A percentile compares a stretch with the other conserved stretches of the same genome.
These are phyloP conservation scores for Termitomyces sp. DNA, from an alignment of 768 basidiomycete genomes.

Conservation along the genomic window DNA sequence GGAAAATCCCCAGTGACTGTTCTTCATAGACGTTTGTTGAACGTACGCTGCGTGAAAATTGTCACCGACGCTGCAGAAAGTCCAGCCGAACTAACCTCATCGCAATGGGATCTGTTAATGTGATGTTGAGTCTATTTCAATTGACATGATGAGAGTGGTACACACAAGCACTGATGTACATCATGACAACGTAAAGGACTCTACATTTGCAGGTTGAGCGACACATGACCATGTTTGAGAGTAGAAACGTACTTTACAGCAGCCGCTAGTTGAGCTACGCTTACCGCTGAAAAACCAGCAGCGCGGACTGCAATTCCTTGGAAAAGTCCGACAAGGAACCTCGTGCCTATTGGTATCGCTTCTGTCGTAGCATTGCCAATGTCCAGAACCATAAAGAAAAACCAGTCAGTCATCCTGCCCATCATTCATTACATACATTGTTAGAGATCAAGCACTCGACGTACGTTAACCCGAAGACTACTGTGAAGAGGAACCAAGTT, in stretches of 20 bases:
- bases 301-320: constrained; percentile 82
- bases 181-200: constrained; percentile 88
- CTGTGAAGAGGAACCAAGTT: constrained; percentile 80
- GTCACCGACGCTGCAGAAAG: not conserved
- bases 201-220: constrained; percentile 29
- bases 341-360: constrained; percentile 60
- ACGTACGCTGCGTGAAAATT: constrained; percentile 54
- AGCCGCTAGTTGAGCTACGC: constrained; percentile 70
- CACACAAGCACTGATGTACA: constrained; percentile 84
- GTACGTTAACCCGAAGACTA: constrained; percentile 68
- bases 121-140: not conserved
- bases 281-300: constrained; percentile 80
- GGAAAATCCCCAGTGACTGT: constrained; percentile 78
- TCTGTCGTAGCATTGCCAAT: constrained; percentile 70
- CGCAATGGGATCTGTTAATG: constrained; percentile 60
- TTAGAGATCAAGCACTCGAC: constrained; percentile 14
- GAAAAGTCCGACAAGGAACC: constrained; percentile 69
- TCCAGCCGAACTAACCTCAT: constrained; percentile 50
- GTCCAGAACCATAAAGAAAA: constrained; percentile 85
- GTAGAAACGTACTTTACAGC: constrained; percentile 70
- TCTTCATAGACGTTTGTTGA: constrained; percentile 96
- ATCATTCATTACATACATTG: not conserved
- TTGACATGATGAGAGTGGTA: constrained; percentile 12
- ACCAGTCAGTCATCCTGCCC: constrained; percentile 74
- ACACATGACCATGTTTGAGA: not conserved